Evolutionary conservation across 2,329 filamentous ascomycete species (phyloP).

Genomic region (Talaromyces sp.): DNA sequence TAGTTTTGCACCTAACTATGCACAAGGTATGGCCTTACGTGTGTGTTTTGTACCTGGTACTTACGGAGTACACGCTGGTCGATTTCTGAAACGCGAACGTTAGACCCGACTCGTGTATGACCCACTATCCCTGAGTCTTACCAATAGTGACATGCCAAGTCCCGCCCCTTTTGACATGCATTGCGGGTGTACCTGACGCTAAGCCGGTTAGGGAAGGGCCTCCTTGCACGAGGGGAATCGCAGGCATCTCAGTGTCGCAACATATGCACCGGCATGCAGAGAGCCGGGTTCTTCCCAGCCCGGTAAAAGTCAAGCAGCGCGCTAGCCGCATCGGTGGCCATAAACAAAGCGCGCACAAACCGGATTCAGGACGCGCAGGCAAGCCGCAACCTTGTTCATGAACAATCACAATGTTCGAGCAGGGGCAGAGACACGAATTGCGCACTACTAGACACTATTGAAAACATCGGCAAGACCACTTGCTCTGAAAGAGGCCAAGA

Average conservation of each 20-base stretch:
- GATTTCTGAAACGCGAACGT: neutral
- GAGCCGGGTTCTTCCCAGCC: neutral
- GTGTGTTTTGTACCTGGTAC: neutral
- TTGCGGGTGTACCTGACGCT: constrained; percentile 1
- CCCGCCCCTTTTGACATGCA: neutral
- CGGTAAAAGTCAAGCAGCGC: neutral
- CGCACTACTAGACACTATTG: neutral
- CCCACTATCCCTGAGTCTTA: neutral
- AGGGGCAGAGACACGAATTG: neutral
- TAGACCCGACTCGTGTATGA: neutral
- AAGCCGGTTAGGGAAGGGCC: neutral
- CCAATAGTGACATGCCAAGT: neutral
- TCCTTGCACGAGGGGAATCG: neutral
- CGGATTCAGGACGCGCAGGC: neutral
- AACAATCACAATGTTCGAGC: neutral
- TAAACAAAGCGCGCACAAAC: neutral
- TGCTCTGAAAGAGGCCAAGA: neutral
- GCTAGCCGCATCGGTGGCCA: neutral
- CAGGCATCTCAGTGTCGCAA: neutral
- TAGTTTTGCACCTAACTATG: neutral
- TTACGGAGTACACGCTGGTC: neutral
- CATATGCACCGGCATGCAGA: neutral
- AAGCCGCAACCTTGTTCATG: too few species aligned
- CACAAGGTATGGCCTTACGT: neutral
- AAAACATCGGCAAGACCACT: neutral